Evolutionary conservation across 2,329 filamentous ascomycete genomes (phyloP).

Genomic region (Aspergillus sp.): DNA sequence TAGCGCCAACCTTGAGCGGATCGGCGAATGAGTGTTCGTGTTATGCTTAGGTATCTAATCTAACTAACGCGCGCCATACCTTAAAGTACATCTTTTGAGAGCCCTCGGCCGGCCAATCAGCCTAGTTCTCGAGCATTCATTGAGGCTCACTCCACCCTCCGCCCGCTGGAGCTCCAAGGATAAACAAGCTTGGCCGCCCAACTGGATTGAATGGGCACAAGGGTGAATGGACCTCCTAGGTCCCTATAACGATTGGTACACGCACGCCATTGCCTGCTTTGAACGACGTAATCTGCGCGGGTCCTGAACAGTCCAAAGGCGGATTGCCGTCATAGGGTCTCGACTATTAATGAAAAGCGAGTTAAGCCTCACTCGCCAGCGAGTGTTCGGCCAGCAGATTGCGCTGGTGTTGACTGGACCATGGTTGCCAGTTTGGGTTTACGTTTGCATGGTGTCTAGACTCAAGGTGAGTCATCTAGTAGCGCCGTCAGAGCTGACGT

Average conservation of each 20-base stretch:
- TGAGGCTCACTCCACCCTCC: background rate
- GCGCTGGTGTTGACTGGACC: background rate
- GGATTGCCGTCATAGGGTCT: background rate
- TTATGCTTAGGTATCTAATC: slow-evolving; percentile 6
- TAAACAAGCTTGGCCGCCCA: background rate
- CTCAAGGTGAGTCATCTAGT: background rate
- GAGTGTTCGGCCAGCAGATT: background rate
- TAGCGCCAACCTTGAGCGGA: slow-evolving; percentile 6
- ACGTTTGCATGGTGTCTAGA: background rate
- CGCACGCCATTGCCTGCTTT: background rate
- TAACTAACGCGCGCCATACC: background rate
- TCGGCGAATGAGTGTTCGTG: slow-evolving; percentile 10
- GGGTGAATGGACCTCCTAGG: background rate
- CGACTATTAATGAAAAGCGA: background rate
- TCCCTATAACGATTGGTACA: background rate
- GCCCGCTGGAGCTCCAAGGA: background rate
- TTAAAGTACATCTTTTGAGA: slow-evolving; percentile 5
- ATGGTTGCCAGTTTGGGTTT: background rate
- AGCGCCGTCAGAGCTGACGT: background rate
- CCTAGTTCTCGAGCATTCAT: background rate
- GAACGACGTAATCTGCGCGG: background rate
- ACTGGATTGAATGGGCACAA: background rate
- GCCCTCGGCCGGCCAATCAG: background rate
- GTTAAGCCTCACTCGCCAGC: background rate
- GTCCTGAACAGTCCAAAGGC: background rate